phyloP scores from a whole-genome alignment of 1,139 yeast species.

The Saccharomyces hybrid region DNA sequence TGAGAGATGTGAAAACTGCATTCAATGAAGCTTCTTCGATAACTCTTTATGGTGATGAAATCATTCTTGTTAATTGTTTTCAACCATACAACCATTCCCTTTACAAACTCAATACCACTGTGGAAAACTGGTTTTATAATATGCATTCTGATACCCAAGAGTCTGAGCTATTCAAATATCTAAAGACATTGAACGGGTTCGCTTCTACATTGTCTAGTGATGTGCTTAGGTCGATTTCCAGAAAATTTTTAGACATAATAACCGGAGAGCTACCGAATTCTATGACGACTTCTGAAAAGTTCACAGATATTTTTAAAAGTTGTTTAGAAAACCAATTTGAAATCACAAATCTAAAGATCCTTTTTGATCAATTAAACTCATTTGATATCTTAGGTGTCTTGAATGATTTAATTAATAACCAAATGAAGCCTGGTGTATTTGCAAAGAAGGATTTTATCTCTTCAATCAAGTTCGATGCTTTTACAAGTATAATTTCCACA shows the following conservation, averaged over 20 bases:
- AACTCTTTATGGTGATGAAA: conserved; percentile 25
- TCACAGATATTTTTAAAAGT: conserved; percentile 34
- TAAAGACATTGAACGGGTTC: conserved; percentile 23
- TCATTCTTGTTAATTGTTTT: conserved; percentile 25
- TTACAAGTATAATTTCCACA: conserved; percentile 15
- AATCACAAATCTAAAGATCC: conserved; percentile 23
- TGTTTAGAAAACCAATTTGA: conserved; percentile 31
- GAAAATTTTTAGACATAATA: conserved; percentile 18
- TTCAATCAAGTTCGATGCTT: conserved; percentile 14
- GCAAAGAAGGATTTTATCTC: conserved; percentile 16
- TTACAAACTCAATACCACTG: conserved; percentile 22
- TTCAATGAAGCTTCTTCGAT: conserved; percentile 49
- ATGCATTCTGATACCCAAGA: conserved; percentile 7
- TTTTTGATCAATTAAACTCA: conserved; percentile 31
- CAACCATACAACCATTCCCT: conserved; percentile 24
- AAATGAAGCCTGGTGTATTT: conserved; percentile 9
- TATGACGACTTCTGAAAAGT: conserved; percentile 22
- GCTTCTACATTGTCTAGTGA: conserved; percentile 22
- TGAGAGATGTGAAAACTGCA: conserved; percentile 52
- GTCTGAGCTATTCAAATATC: conserved; percentile 10
- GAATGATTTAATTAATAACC: conserved; percentile 23
- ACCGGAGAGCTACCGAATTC: conserved; percentile 17
- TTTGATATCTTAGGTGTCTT: conserved; percentile 24
- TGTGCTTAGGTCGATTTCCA: conserved; percentile 13
- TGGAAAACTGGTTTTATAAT: conserved; percentile 25